Percentiles rank a stretch among this genome's conserved stretches.
phyloP scores from a whole-genome alignment of 768 basidiomycete genomes.

The Stropharia rugosoannulata region DNA sequence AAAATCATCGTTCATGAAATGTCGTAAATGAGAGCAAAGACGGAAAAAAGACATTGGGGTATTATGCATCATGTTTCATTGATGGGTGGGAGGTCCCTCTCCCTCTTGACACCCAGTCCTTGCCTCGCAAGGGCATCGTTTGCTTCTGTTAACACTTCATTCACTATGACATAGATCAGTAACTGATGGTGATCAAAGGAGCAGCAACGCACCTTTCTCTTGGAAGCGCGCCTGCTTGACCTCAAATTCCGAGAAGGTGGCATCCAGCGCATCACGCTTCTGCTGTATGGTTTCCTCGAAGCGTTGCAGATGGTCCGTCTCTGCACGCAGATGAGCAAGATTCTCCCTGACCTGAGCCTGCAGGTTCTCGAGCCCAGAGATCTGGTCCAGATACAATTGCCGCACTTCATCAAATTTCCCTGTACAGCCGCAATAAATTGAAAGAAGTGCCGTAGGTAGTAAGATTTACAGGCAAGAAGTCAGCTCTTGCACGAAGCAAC shows the following conservation, averaged over 20 bases:
- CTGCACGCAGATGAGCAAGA: constrained; percentile 39
- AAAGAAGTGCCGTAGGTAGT: not conserved
- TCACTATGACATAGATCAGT: constrained; percentile 25
- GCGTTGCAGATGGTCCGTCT: constrained; percentile 42
- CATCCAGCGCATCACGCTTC: constrained; percentile 37
- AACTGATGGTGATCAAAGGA: not conserved
- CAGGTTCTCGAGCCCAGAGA: constrained; percentile 55
- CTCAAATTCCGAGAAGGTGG: constrained; percentile 42
- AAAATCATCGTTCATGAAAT: not conserved
- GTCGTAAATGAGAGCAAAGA: not conserved
- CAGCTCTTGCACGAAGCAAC: not conserved
- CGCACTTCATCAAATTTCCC: constrained; percentile 64
- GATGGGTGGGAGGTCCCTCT: constrained; percentile 23
- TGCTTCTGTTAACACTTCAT: constrained; percentile 41
- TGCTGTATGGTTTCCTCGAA: constrained; percentile 40
- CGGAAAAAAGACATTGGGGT: constrained; percentile 1
- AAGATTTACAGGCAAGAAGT: not conserved
- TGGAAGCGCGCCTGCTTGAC: constrained; percentile 39
- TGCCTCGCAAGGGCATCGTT: constrained; percentile 34
- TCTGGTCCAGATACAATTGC: constrained; percentile 58
- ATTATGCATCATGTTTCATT: constrained; percentile 19
- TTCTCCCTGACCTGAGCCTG: constrained; percentile 53
- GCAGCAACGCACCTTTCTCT: constrained; percentile 37
- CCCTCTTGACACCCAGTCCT: constrained; percentile 11
- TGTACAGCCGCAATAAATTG: constrained; percentile 19